Percentiles rank a stretch among this genome's conserved stretches.
Conservation (phyloP, 2,329 filamentous ascomycete species). For the Trichoderma arundinaceum region DNA sequence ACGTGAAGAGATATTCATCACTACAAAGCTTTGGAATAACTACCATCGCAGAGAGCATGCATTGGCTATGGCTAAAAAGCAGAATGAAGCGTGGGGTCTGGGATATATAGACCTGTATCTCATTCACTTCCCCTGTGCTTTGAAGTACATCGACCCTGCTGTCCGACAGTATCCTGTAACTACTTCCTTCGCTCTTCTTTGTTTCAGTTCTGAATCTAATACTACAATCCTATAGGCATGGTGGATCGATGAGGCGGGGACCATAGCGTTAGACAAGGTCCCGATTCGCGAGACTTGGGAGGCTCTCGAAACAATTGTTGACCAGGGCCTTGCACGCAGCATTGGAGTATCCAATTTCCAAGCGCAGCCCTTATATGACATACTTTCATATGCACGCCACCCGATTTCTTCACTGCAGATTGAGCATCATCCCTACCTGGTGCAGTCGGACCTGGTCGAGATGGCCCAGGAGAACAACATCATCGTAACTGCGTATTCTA, state of each 20-base stretch:
- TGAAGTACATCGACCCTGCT: constrained; percentile 51
- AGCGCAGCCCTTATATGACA: constrained; percentile 62
- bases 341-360: constrained; percentile 84
- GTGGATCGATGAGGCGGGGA: constrained; percentile 46
- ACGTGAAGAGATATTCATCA: constrained; percentile 82
- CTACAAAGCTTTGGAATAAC: constrained; percentile 88
- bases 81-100: constrained; percentile 78
- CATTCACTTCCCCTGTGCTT: constrained; percentile 67
- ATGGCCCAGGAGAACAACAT: constrained; percentile 64
- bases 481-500: constrained; percentile 68
- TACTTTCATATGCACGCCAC: constrained; percentile 63
- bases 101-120: constrained; percentile 89
- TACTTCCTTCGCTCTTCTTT: neutral
- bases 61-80: constrained; percentile 72
- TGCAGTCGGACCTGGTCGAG: constrained; percentile 61
- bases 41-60: constrained; percentile 82
- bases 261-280: constrained; percentile 62
- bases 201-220: neutral
- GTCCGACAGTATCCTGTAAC: constrained; percentile 46
- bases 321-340: constrained; percentile 42
- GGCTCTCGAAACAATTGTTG: constrained; percentile 73
- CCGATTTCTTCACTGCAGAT: constrained; percentile 61
- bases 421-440: constrained; percentile 72
- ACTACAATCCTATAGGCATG: neutral
- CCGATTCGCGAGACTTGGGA: constrained; percentile 79